phyloP scores from a whole-genome alignment of 345 rosid species.

The Eucalyptus caleyi region DNA sequence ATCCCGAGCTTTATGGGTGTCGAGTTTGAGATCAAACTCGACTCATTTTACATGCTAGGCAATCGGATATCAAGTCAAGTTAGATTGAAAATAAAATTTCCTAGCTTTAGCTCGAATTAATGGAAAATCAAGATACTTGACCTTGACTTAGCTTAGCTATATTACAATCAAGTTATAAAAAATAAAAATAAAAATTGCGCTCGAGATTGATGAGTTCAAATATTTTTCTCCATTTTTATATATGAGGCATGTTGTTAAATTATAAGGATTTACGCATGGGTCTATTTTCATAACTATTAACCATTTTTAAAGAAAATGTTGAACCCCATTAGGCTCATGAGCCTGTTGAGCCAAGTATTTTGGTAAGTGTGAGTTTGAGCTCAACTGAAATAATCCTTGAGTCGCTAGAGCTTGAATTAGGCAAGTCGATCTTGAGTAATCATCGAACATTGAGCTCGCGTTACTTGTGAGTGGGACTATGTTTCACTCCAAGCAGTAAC shows the following conservation, averaged over 20 bases:
- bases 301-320: not conserved
- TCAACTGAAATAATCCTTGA: not conserved
- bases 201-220: not conserved
- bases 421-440: not conserved
- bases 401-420: not conserved
- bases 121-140: not conserved
- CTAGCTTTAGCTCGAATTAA: not conserved
- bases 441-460: not conserved
- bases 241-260: not conserved
- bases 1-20: not conserved
- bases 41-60: not conserved
- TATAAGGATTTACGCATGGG: not conserved
- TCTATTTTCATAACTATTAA: not conserved
- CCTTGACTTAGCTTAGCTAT: not conserved
- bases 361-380: not conserved
- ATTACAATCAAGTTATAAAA: not conserved
- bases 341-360: not conserved
- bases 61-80: not conserved
- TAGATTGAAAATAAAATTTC: not conserved
- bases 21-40: not conserved
- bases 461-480: not conserved
- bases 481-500: not conserved
- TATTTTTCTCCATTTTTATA: not conserved
- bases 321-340: not conserved
- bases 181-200: not conserved